Evolutionary conservation across 1,139 yeast genomes (phyloP).

Genomic region (Pneumocystis wakefieldiae): DNA sequence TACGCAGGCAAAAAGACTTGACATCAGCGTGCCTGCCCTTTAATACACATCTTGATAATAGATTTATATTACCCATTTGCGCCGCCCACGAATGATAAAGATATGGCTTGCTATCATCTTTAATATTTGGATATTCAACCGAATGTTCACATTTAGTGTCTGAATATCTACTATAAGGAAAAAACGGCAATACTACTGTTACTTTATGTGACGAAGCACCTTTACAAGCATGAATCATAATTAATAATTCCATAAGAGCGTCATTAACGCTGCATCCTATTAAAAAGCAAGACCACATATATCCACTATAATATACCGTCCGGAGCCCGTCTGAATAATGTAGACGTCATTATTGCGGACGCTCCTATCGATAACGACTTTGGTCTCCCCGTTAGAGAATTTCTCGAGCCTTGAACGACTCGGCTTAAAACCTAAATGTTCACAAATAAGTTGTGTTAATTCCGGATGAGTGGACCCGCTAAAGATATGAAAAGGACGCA

Average conservation of each 20-base stretch:
- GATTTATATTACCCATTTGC: slow-evolving; percentile 19
- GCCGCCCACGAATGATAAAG: too few species aligned
- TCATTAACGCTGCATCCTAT: slow-evolving; percentile 46
- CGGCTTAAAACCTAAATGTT: too few species aligned
- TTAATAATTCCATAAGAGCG: slow-evolving; percentile 68
- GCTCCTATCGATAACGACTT: background rate
- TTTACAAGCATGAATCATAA: slow-evolving; percentile 89
- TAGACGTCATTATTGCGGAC: background rate
- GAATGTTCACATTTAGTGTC: background rate
- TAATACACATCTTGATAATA: slow-evolving; percentile 93
- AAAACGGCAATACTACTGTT: slow-evolving; percentile 88
- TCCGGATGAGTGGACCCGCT: too few species aligned
- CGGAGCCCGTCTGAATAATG: background rate
- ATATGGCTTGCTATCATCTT: too few species aligned
- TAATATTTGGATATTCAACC: too few species aligned
- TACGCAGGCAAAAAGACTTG: slow-evolving; percentile 86
- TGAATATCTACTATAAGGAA: slow-evolving; percentile 84
- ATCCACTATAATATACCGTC: background rate
- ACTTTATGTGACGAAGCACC: slow-evolving; percentile 91
- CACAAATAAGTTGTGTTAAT: too few species aligned
- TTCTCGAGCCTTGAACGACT: background rate
- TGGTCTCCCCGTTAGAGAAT: background rate
- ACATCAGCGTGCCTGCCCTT: slow-evolving; percentile 67
- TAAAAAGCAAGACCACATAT: too few species aligned
- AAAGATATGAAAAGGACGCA: too few species aligned